Evolutionary conservation across 2,329 filamentous ascomycete species (phyloP), one percentile per base, ranked within the genome.

Genomic region (Colletotrichum kahawae): DNA sequence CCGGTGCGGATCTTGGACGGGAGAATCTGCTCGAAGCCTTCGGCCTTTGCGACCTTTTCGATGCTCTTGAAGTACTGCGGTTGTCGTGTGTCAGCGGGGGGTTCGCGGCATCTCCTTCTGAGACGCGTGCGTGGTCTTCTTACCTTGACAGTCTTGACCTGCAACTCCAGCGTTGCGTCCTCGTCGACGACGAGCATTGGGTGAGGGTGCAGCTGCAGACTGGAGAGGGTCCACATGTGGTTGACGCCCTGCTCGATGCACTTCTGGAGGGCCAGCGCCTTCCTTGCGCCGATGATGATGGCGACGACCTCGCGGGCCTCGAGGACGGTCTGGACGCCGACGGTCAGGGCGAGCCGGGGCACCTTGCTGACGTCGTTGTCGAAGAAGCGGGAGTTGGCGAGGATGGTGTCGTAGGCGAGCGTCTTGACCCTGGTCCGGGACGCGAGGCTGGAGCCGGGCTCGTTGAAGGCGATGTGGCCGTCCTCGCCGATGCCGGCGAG

Each of bases 401-500:
- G 86, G 75, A 97, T 95, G 60, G 95, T 97, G 84, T 97, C 95
- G 81, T 96, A 95, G 51, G 95, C 94, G 67, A 97, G 87, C 1
- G 95, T 97, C 90, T 97, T 97, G 81, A 97, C 94, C 76, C 95
- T 90, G 14, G 95, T 97, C 62, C 94, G 90, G 71, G 93, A 95
- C 78, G 91, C 90, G 76, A 97, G 86, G 75, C 93, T 95, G 13
- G 94, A 95, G 54, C 95, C 95, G 5, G 95, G 95, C 85, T 97
- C 95, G 84, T 97, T 97, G 90, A 97, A 97, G 64, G 95, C 95
- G 77, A 97, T 95, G 84, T 97, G 95, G 7, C 95, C 95, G 82
- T 97, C 95, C 70, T 95, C 93, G 34, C 95, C 95, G 70, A 97
- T 95, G 56, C 95, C 95, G 18, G 94, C 94, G 6, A 97, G 90